These are phyloP conservation scores for Exophiala aquamarina DNA, from an alignment of 2,329 filamentous ascomycete genomes.

Conservation along the genomic window DNA sequence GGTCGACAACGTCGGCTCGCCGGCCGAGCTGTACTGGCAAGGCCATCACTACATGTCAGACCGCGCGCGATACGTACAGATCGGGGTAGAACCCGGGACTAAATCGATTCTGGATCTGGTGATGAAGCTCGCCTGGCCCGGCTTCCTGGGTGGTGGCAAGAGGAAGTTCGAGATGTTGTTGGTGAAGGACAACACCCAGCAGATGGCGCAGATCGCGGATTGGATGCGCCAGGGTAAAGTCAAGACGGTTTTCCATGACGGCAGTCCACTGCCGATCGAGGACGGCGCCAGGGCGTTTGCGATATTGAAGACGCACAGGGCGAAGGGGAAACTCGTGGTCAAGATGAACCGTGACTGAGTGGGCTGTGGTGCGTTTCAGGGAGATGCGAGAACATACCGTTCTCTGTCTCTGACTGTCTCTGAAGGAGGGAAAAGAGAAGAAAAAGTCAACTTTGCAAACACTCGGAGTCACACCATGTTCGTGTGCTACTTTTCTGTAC, in stretches of 20 bases:
- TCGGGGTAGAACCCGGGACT: constrained; percentile 39
- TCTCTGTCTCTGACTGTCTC: no score
- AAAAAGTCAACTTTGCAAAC: no score
- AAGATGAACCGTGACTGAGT: constrained; percentile 25
- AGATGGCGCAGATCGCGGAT: constrained; percentile 51
- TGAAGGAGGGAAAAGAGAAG: no score
- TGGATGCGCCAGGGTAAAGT: constrained; percentile 62
- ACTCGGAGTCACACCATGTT: no score
- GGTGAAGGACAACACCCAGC: constrained; percentile 40
- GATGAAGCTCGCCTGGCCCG: constrained; percentile 45
- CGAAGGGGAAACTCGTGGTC: constrained; percentile 60
- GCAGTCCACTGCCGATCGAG: constrained; percentile 54
- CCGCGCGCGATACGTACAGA: constrained; percentile 53
- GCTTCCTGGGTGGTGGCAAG: constrained; percentile 52
- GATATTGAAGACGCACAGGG: constrained; percentile 55
- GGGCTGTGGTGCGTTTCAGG: neutral
- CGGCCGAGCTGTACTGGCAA: constrained; percentile 53
- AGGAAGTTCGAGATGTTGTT: constrained; percentile 37
- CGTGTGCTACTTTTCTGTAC: no score
- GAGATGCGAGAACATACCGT: neutral
- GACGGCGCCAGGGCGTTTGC: constrained; percentile 59
- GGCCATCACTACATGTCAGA: constrained; percentile 52
- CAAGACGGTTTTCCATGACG: constrained; percentile 53
- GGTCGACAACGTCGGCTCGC: constrained; percentile 59
- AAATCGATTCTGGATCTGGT: constrained; percentile 22